Evolutionary conservation across 345 rosid genomes (phyloP).

Genomic region (Eucalyptus regnans): DNA sequence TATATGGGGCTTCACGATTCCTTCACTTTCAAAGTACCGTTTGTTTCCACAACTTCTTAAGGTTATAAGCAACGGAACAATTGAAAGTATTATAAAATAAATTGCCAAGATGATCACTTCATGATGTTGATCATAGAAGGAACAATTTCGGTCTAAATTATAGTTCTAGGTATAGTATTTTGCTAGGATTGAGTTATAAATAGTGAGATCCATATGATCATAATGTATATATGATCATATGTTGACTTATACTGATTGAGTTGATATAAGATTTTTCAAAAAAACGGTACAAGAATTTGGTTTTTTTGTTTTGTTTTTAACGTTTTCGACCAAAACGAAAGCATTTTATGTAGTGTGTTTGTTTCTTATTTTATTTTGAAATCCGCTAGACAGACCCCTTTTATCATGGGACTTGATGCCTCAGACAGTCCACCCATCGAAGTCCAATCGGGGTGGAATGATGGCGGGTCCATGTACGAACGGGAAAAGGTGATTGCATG

Average conservation of each 20-base stretch:
- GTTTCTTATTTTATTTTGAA: background rate
- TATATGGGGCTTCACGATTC: background rate
- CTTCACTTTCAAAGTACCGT: background rate
- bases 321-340: background rate
- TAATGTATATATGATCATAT: background rate
- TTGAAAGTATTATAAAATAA: background rate
- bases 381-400: background rate
- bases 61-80: background rate
- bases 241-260: background rate
- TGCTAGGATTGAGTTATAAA: background rate
- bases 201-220: too few relatives aligned
- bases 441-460: background rate
- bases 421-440: background rate
- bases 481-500: background rate
- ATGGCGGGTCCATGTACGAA: background rate
- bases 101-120: background rate
- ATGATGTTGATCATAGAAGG: background rate
- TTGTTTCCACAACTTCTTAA: background rate
- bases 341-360: background rate
- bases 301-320: background rate
- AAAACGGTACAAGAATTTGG: background rate
- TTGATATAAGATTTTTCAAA: background rate
- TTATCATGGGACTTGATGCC: background rate
- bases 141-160: background rate
- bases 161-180: background rate